Base-by-base conservation (phyloP, 208 protist genomes). In the Trypanosoma mega region DNA sequence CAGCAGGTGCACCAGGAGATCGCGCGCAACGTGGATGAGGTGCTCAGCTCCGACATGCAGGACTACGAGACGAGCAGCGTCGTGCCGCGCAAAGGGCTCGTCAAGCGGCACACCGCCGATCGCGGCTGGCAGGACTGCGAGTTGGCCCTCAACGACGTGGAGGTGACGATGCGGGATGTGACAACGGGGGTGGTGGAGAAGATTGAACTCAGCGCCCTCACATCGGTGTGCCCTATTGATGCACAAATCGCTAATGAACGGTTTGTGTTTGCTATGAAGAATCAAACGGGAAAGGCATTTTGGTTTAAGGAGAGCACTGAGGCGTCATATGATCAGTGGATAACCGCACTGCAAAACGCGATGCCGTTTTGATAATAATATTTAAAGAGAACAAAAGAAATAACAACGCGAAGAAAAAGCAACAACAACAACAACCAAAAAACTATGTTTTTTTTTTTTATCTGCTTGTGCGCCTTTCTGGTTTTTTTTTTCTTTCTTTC, bases 221-320 rank as follows among this genome's bases (percentile, higher is more conserved):
- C 86, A 21, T 93, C 86, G 2, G 82, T 93, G n/a, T 93, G 86
- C 56, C 78, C 86, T 11, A 88, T 93, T 43, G 86, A 93, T 56
- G 78, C 76, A 14, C 37, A 54, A 30, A 93, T 90, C 43, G 74
- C 86, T 2, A 64, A 75, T 24, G 82, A 93, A 52, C 63, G 79
- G 52, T 93, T 79, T 33, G 83, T 93, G 33, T 90, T 93, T 50
- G 86, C 86, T 16, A 79, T 93, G 68, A 90, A 90, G 75, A 90
- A 90, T 47, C 80, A 90, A 46, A 85, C 78, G 0, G 83, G 83
- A 2, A 90, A 88, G 64, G 86, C 78, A 0, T 93, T 85, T 49
- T 93, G 86, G 86, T 90, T 93, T 52, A 85, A 78, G 58, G 83
- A 74, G 14, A 27, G 57, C 2, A 67, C 62, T 46, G 68, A 74